These are phyloP conservation scores for Penstemon davidsonii DNA, from an alignment of 257 asterid species.

Conservation along the genomic window DNA sequence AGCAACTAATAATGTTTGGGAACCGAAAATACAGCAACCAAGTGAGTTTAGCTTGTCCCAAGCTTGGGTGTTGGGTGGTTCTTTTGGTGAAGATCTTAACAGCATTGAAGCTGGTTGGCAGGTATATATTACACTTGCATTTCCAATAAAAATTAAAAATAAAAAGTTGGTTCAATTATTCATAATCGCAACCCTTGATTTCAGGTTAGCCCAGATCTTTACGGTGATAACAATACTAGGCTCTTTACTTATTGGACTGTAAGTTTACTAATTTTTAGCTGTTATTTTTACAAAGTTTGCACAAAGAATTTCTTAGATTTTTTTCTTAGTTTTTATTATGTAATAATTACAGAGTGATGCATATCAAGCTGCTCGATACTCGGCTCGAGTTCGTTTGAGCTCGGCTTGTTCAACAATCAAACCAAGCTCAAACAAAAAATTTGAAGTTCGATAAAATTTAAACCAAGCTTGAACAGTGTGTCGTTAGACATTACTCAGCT, in stretches of 20 bases:
- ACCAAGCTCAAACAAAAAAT: too few species aligned
- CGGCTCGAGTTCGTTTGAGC: too few species aligned
- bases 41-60: conserved; percentile 89
- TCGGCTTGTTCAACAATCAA: too few species aligned
- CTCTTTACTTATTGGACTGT: conserved; percentile 89
- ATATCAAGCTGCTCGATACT: too few species aligned
- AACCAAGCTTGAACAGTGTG: too few species aligned
- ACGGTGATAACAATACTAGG: conserved; percentile 82
- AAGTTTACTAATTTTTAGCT: conserved; percentile 28
- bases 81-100: conserved; percentile 83
- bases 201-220: conserved; percentile 82
- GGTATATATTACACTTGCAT: conserved; percentile 36
- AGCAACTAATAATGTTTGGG: conserved; percentile 97
- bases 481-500: too few species aligned
- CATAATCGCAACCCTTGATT: conserved; percentile 3
- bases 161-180: too few species aligned
- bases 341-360: conserved; percentile 74
- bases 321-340: background rate
- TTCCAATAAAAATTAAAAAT: too few species aligned
- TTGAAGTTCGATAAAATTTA: too few species aligned
- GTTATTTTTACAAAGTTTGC: background rate
- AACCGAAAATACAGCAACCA: conserved; percentile 48
- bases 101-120: conserved; percentile 98
- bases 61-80: conserved; percentile 87
- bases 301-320: background rate